These are phyloP conservation scores for Aspergillus sp. DNA, from an alignment of 2,329 filamentous ascomycete species.

Conservation along the genomic window DNA sequence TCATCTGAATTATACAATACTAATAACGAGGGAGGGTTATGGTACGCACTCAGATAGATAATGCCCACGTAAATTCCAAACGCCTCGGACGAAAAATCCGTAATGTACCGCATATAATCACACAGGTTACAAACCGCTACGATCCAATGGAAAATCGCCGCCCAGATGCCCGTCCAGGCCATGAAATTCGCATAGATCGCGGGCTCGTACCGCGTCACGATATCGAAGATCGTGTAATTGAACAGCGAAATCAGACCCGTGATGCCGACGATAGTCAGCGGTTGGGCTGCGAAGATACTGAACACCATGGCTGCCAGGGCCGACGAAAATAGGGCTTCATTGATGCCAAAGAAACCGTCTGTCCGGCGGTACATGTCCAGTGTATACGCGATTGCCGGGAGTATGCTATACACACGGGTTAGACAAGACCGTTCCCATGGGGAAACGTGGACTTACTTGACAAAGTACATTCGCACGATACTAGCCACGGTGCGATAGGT, in stretches of 20 bases:
- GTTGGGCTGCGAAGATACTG: slow-evolving; percentile 45
- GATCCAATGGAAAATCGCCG: slow-evolving; percentile 51
- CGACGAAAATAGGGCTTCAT: slow-evolving; percentile 49
- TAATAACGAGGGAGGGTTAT: slow-evolving; percentile 7
- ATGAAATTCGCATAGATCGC: slow-evolving; percentile 48
- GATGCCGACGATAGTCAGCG: slow-evolving; percentile 50
- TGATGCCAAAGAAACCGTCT: slow-evolving; percentile 48
- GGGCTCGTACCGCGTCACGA: slow-evolving; percentile 43
- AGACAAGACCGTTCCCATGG: too few relatives aligned
- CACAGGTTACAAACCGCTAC: slow-evolving; percentile 46
- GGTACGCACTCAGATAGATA: slow-evolving; percentile 43
- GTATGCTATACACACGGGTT: slow-evolving; percentile 28
- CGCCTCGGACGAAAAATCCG: slow-evolving; percentile 47
- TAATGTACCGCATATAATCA: slow-evolving; percentile 53
- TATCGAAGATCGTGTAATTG: slow-evolving; percentile 55
- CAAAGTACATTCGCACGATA: slow-evolving; percentile 52
- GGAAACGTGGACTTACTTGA: slow-evolving; percentile 22
- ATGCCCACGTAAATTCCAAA: slow-evolving; percentile 51
- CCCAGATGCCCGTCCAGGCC: slow-evolving; percentile 51
- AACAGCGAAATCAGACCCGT: slow-evolving; percentile 49
- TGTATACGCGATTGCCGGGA: slow-evolving; percentile 52
- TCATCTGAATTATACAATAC: too few relatives aligned
- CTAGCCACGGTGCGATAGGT: slow-evolving; percentile 49
- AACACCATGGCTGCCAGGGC: slow-evolving; percentile 50
- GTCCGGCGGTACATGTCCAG: slow-evolving; percentile 52